Evolutionary conservation across 305 asterid species (phyloP), one percentile per base, ranked within the genome.

Genomic region (Fraxinus xanthoxyloides): DNA sequence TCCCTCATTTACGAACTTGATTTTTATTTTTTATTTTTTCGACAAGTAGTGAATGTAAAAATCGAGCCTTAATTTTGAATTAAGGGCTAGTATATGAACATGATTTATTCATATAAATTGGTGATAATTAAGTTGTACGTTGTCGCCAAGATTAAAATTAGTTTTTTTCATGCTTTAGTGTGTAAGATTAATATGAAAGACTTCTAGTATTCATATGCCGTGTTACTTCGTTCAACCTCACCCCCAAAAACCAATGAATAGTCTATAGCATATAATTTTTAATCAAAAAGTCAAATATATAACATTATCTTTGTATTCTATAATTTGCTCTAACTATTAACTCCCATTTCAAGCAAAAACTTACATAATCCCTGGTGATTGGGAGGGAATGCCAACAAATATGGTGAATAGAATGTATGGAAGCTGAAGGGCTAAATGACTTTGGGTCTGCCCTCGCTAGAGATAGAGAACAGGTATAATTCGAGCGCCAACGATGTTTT

Each of bases 251-350:
- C 69, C 76, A 67, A 79, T 38, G 6, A 28, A 54, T 65, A 31
- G 81, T 74, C 81, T 65, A 73, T 69, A 65, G 75, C 75, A 2
- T 74, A 19, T 23, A 32, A 0, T 36, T 15, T 19, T 7, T 2
- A 19, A 17, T 74, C 13, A 23, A 77, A 56, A 61, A 76, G 82
- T 84, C 82, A 76, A 84, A 67, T 80, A 80, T 21, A 23, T 59
- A 7, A 59, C 13, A 13, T 26, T 65, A n/a, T 10, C 77, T 13
- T 36, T 75, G 77, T 82, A 76, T 83, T 19, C 48, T 77, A 77
- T 73, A 51, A 79, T 79, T 70, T 85, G 70, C 77, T 10, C 9
- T 9, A 40, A 9, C n/a, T n/a, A n/a, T n/a, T n/a, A n/a, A n/a
- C n/a, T n/a, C n/a, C n/a, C n/a, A n/a, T n/a, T n/a, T n/a, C n/a